phyloP scores from a whole-genome alignment of 2,329 filamentous ascomycete species.

The Eutypa lata region DNA sequence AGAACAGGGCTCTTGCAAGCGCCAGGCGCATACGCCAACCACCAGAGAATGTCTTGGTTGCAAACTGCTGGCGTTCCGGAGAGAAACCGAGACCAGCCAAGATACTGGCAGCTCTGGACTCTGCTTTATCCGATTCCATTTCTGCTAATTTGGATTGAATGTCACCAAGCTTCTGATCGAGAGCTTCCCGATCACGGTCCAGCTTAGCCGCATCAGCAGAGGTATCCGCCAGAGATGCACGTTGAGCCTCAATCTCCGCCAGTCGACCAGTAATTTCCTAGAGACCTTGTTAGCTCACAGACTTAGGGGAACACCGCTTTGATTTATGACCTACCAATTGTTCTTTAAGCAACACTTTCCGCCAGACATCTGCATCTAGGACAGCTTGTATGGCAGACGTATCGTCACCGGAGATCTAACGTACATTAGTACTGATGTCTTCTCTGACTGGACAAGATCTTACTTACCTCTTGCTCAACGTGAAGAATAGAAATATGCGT shows the following conservation, averaged over 20 bases:
- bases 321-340: constrained; percentile 62
- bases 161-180: constrained; percentile 87
- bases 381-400: constrained; percentile 93
- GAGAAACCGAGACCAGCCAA: constrained; percentile 97
- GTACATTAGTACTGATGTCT: constrained; percentile 8
- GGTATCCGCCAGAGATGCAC: constrained; percentile 81
- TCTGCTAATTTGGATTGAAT: constrained; percentile 89
- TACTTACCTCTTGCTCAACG: constrained; percentile 89
- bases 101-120: constrained; percentile 92
- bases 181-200: constrained; percentile 82
- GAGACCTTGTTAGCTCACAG: constrained; percentile 29
- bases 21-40: constrained; percentile 99
- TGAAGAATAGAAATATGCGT: constrained; percentile 98
- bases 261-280: constrained; percentile 76
- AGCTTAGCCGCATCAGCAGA: constrained; percentile 82
- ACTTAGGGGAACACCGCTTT: not conserved
- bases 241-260: constrained; percentile 71
- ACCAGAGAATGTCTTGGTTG: constrained; percentile 97
- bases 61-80: constrained; percentile 81
- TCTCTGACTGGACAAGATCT: not conserved
- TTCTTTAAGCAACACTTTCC: constrained; percentile 88
- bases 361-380: constrained; percentile 95
- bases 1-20: constrained; percentile 91
- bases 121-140: constrained; percentile 99
- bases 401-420: constrained; percentile 86